These are phyloP conservation scores for Gossypium arboreum DNA, from an alignment of 345 rosid species.

Conservation along the genomic window DNA sequence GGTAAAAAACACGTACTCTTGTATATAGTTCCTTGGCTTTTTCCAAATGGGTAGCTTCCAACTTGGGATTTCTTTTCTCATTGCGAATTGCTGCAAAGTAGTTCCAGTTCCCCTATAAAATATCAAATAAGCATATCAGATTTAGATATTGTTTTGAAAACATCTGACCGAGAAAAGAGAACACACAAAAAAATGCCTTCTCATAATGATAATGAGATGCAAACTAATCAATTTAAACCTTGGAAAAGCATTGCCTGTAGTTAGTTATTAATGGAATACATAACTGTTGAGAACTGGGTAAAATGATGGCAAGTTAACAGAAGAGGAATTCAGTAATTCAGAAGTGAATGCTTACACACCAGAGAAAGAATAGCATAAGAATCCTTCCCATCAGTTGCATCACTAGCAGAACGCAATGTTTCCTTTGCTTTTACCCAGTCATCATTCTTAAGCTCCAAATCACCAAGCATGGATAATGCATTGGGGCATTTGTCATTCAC, in stretches of 20 bases:
- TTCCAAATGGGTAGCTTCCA: conserved; percentile 98
- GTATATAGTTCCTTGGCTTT: conserved; percentile 95
- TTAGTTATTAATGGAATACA: not conserved
- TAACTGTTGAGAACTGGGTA: not conserved
- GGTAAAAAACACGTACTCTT: conserved; percentile 47
- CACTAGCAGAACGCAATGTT: conserved; percentile 92
- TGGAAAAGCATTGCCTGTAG: not conserved
- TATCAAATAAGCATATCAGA: conserved; percentile 20
- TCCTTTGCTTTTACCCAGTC: conserved; percentile 99
- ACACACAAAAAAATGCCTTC: not conserved
- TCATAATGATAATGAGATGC: not conserved
- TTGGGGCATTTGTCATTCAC: conserved; percentile 81
- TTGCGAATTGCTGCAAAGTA: conserved; percentile 95
- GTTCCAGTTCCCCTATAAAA: conserved; percentile 86
- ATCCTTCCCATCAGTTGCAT: conserved; percentile 91
- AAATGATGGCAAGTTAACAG: not conserved
- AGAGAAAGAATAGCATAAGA: conserved; percentile 89
- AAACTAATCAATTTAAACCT: not conserved
- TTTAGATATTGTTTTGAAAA: not conserved
- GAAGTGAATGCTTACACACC: conserved; percentile 37
- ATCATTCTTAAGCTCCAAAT: conserved; percentile 95
- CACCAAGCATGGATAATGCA: conserved; percentile 95
- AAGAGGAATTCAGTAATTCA: not conserved
- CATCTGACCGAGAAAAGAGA: not conserved
- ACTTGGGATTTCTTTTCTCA: conserved; percentile 94